Conservation (phyloP, 2,329 filamentous ascomycete genomes). For the Ascochyta koolunga region DNA sequence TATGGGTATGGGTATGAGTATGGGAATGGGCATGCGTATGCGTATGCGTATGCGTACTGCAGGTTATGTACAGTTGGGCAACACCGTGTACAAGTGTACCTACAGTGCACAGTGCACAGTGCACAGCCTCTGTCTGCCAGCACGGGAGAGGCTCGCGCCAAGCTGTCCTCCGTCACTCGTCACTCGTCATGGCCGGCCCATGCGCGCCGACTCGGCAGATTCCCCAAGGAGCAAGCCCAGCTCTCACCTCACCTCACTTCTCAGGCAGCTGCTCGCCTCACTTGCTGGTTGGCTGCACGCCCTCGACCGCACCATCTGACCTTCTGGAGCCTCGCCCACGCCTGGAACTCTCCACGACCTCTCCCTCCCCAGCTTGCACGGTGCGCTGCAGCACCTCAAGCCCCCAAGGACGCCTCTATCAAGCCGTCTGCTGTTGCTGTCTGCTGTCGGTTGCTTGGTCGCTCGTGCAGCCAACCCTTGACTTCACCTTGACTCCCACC, state of each 20-base stretch:
- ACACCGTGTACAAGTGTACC: slow-evolving; percentile 6
- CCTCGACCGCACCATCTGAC: slow-evolving; percentile 2
- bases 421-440: background rate
- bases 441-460: background rate
- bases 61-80: slow-evolving; percentile 5
- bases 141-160: slow-evolving; percentile 8
- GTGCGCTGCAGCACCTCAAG: background rate
- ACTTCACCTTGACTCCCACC: background rate
- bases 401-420: background rate
- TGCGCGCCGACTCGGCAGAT: background rate
- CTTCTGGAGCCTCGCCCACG: background rate
- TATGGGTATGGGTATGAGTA: background rate
- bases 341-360: background rate
- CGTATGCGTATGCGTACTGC: background rate
- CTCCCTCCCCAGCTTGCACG: background rate
- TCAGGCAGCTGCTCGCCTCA: slow-evolving; percentile 23
- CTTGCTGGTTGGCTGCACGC: slow-evolving; percentile 15
- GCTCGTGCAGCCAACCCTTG: background rate
- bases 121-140: slow-evolving; percentile 5
- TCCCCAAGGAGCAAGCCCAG: background rate
- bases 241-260: background rate
- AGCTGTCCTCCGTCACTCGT: background rate
- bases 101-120: slow-evolving; percentile 4
- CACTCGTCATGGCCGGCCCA: slow-evolving; percentile 10
- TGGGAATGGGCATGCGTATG: background rate